Evolutionary conservation across 164 flowering plant genomes (phyloP).

Genomic region (Platanus orientalis): DNA sequence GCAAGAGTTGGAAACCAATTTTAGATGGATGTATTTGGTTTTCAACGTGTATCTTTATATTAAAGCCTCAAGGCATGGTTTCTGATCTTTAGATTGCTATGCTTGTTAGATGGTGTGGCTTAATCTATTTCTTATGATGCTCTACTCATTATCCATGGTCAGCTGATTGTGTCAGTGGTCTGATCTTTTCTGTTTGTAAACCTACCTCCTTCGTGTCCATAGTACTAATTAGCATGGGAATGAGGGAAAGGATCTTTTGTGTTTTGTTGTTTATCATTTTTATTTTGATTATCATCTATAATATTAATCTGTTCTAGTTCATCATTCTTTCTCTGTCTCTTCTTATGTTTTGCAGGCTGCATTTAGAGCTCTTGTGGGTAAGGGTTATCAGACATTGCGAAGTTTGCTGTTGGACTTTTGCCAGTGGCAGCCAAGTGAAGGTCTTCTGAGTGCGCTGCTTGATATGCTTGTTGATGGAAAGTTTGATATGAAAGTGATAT

Average conservation of each 20-base stretch:
- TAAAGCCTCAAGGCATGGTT: too few species aligned
- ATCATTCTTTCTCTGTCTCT: background rate
- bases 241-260: background rate
- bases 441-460: conserved; percentile 73
- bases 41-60: background rate
- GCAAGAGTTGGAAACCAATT: too few species aligned
- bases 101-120: background rate
- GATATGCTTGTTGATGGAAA: conserved; percentile 98
- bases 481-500: conserved; percentile 53
- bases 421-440: conserved; percentile 67
- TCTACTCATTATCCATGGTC: background rate
- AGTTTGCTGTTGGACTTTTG: conserved; percentile 87
- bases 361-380: conserved; percentile 89
- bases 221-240: background rate
- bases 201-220: background rate
- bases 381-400: conserved; percentile 81
- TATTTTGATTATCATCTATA: background rate
- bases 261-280: background rate
- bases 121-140: background rate
- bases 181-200: background rate
- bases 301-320: background rate
- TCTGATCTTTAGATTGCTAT: background rate
- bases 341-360: conserved; percentile 53
- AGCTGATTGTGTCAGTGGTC: background rate
- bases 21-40: too few species aligned